Evolutionary conservation across 768 basidiomycete species (phyloP).

Genomic region (Mycena rosella): DNA sequence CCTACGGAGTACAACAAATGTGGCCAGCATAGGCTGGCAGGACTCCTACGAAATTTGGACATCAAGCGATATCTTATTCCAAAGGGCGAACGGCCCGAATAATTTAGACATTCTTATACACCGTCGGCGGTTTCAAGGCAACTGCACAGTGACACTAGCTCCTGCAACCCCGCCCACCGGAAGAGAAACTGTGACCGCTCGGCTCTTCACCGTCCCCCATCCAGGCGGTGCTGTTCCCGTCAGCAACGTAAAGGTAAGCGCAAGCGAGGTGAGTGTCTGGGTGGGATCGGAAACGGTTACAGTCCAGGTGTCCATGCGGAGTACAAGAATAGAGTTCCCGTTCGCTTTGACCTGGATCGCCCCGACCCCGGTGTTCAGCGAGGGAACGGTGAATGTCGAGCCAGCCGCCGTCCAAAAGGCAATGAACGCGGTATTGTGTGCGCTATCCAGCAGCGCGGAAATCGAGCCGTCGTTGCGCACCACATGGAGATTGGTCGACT

Average conservation of each 20-base stretch:
- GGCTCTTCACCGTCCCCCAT: constrained; percentile 49
- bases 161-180: constrained; percentile 45
- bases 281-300: constrained; percentile 65
- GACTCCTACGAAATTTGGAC: too few relatives aligned
- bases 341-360: constrained; percentile 51
- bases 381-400: constrained; percentile 53
- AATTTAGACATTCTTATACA: not conserved
- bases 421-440: constrained; percentile 51
- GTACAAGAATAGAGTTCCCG: constrained; percentile 50
- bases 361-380: constrained; percentile 36
- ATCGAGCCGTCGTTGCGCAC: constrained; percentile 50
- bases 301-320: constrained; percentile 47
- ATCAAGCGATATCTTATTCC: not conserved
- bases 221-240: constrained; percentile 41
- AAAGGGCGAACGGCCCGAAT: not conserved
- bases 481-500: constrained; percentile 44
- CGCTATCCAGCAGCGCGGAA: constrained; percentile 57
- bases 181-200: constrained; percentile 41
- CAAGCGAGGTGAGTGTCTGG: constrained; percentile 48
- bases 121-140: constrained; percentile 28
- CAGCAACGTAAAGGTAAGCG: constrained; percentile 45
- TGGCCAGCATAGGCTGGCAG: too few relatives aligned
- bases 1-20: too few relatives aligned
- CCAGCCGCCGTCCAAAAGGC: constrained; percentile 58
- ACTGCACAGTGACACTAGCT: constrained; percentile 34